These are phyloP conservation scores for Juglanconis juglandina DNA, from an alignment of 2,329 filamentous ascomycete species.

Conservation along the genomic window DNA sequence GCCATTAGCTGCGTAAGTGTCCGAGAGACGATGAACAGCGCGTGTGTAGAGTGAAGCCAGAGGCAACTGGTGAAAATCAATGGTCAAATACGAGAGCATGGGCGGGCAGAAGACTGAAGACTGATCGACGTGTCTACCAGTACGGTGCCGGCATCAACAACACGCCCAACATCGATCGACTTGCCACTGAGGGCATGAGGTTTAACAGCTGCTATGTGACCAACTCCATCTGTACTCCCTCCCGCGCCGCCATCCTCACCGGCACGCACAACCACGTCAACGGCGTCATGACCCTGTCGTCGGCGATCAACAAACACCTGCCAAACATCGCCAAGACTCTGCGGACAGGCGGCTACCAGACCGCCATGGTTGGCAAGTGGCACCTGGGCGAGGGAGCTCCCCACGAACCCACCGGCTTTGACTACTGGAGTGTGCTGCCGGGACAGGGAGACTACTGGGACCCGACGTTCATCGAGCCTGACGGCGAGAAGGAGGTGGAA, in stretches of 20 bases:
- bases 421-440: constrained; percentile 49
- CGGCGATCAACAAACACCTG: constrained; percentile 45
- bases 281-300: constrained; percentile 46
- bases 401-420: constrained; percentile 48
- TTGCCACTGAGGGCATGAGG: constrained; percentile 46
- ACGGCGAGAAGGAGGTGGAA: constrained; percentile 26
- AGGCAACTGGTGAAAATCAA: too few relatives aligned
- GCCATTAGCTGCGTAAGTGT: constrained; percentile 34
- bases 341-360: constrained; percentile 43
- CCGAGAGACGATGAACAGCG: neutral
- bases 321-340: constrained; percentile 52
- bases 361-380: constrained; percentile 54
- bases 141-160: constrained; percentile 50
- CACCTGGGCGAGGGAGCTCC: constrained; percentile 46
- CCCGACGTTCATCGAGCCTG: constrained; percentile 43
- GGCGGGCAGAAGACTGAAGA: too few relatives aligned
- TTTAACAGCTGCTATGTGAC: constrained; percentile 55
- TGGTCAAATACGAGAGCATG: too few relatives aligned
- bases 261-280: constrained; percentile 53
- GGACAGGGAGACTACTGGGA: constrained; percentile 53
- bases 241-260: constrained; percentile 45
- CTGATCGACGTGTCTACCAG: neutral
- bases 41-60: too few relatives aligned
- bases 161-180: constrained; percentile 48
- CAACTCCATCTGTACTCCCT: constrained; percentile 52